These are phyloP conservation scores for Physaria fendleri DNA, from an alignment of 345 rosid genomes.

Conservation along the genomic window DNA sequence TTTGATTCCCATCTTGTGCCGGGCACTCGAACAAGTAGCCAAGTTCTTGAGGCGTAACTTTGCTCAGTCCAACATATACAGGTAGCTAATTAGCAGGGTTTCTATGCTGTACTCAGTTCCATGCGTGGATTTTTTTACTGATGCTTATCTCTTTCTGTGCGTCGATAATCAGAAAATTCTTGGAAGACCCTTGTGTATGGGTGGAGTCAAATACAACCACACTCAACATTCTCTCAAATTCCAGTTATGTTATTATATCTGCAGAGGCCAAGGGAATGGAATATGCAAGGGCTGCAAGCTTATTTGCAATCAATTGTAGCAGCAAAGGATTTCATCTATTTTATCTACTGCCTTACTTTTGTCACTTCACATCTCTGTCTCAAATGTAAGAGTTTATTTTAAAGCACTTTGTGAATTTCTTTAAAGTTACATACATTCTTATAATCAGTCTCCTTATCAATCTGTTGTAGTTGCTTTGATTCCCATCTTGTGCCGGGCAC, in stretches of 20 bases:
- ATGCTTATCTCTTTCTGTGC: background rate
- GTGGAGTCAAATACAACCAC: conserved; percentile 86
- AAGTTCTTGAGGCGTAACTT: conserved; percentile 86
- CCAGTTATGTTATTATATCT: conserved; percentile 12
- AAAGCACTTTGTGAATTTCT: background rate
- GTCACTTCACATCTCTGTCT: conserved; percentile 87
- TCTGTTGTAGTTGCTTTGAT: conserved; percentile 74
- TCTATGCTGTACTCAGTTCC: background rate
- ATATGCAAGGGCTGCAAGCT: conserved; percentile 78
- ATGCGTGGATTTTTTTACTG: conserved; percentile 14
- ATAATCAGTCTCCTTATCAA: background rate
- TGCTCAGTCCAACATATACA: conserved; percentile 70
- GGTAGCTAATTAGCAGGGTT: conserved; percentile 37
- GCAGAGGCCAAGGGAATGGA: conserved; percentile 90
- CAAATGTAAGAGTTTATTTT: conserved; percentile 53
- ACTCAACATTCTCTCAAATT: conserved; percentile 57
- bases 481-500: conserved; percentile 77
- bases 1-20: conserved; percentile 82
- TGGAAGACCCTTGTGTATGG: conserved; percentile 95
- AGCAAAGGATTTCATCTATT: conserved; percentile 86
- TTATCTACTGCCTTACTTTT: conserved; percentile 83
- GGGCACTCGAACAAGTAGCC: conserved; percentile 70
- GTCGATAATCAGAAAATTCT: conserved; percentile 76
- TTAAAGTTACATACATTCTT: background rate
- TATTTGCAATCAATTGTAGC: conserved; percentile 75